These are phyloP conservation scores for Phialophora expanda DNA, from an alignment of 2,329 filamentous ascomycete species.

Conservation along the genomic window DNA sequence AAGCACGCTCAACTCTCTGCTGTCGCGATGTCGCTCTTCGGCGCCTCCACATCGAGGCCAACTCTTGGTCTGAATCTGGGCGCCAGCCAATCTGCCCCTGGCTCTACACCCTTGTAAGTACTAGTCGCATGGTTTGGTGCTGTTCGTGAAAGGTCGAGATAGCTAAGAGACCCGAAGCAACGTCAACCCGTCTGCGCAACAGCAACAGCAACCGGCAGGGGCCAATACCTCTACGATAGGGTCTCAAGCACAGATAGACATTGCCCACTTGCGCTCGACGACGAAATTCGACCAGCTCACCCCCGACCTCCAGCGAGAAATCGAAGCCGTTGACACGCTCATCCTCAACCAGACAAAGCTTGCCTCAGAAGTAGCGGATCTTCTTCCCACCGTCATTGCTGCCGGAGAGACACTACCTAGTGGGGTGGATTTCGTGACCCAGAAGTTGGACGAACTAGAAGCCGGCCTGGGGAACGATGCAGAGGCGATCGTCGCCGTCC, in stretches of 20 bases:
- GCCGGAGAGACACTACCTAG: constrained; percentile 68
- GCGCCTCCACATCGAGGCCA: constrained; percentile 25
- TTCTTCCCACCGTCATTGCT: constrained; percentile 66
- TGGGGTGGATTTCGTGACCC: constrained; percentile 68
- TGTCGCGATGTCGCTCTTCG: constrained; percentile 34
- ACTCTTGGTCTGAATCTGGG: constrained; percentile 27
- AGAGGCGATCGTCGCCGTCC: constrained; percentile 62
- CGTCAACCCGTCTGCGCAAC: constrained; percentile 20
- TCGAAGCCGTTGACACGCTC: constrained; percentile 76
- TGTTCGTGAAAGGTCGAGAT: neutral
- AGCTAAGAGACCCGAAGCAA: constrained; percentile 14
- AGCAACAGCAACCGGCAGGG: constrained; percentile 19
- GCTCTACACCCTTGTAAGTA: constrained; percentile 32
- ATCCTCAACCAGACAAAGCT: constrained; percentile 78
- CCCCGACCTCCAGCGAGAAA: constrained; percentile 77
- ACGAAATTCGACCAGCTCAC: constrained; percentile 91
- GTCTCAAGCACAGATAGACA: constrained; percentile 76
- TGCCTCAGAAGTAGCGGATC: constrained; percentile 76
- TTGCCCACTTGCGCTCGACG: constrained; percentile 78
- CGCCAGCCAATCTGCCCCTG: constrained; percentile 21
- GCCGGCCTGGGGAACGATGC: constrained; percentile 68
- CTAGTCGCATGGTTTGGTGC: neutral
- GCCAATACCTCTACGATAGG: constrained; percentile 53
- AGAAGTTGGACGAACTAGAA: constrained; percentile 67
- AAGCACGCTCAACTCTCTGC: neutral